Base-by-base conservation (phyloP, 768 basidiomycete species). In the Thelephora aurantiotincta region DNA sequence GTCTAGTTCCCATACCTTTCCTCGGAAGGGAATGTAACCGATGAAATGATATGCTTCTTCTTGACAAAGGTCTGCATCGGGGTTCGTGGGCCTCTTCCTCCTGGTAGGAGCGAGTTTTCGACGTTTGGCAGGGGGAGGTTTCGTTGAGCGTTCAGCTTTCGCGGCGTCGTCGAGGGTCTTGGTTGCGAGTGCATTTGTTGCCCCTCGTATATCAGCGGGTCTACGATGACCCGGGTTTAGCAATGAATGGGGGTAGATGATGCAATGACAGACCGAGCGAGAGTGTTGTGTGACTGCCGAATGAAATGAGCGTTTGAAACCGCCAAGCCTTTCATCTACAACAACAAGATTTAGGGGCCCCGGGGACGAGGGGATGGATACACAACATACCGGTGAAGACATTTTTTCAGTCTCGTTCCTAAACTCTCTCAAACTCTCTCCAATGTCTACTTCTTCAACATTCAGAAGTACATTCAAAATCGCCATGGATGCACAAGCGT, bases 1-100 rank as follows among this genome's bases (percentile, higher is more conserved):
- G 55, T 80, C 77, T 45, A 82, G 69, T 58, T 82, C 78, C 78
- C 78, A 82, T n/a, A 80, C 77, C 52, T 78, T 77, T 6, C 77
- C 77, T 54, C 70, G 63, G 1, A 70, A 72, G 4, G 76, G 78
- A 33, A 80, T 74, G 54, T 78, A 81, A 9, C 75, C 77, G 50
- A 80, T 77, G 62, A 77, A 81, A 55, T 81, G 78, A 59, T 73
- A 81, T 0, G 64, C 64, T 44, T 78, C 77, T 30, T 30, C 26
- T 35, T 72, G 69, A 14, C 55, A 56, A 7, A 65, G 65, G 1
- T 57, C 63, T 1, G 61, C 57, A 47, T 37, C 35, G 1, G 51
- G 50, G 26, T 52, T 22, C 9, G 52, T 35, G 33, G 49, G 44
- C 51, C 57, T 60, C 43, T 57, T 54, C 16, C 51, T 54, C 59